These are phyloP conservation scores for Artemisia tridentata DNA, from an alignment of 129 eudicot species.

Conservation along the genomic window DNA sequence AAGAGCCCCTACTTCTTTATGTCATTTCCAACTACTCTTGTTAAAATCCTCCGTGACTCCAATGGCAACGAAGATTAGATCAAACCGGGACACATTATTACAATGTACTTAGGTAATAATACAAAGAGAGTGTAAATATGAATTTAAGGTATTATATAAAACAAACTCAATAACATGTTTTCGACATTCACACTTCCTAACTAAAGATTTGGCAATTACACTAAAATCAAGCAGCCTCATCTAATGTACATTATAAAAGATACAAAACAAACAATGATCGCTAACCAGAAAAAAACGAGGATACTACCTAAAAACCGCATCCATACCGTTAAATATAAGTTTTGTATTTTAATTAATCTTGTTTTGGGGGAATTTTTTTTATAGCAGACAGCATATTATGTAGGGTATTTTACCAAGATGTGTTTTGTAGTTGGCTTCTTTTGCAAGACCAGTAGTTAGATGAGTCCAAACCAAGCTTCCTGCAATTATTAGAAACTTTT, in stretches of 20 bases:
- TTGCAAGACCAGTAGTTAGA: slow-evolving; percentile 40
- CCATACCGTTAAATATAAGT: slow-evolving; percentile 48
- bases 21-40: slow-evolving; percentile 19
- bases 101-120: neutral
- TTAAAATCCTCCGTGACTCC: slow-evolving; percentile 5
- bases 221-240: slow-evolving; percentile 35
- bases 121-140: neutral
- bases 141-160: slow-evolving; percentile 10
- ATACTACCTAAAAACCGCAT: slow-evolving; percentile 83
- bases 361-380: slow-evolving; percentile 6
- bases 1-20: slow-evolving; percentile 20
- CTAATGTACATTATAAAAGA: slow-evolving; percentile 33
- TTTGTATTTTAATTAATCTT: slow-evolving; percentile 24
- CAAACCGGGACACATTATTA: neutral
- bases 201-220: slow-evolving; percentile 44
- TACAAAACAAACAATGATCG: slow-evolving; percentile 23
- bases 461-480: slow-evolving; percentile 54
- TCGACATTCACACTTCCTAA: slow-evolving; percentile 40
- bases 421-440: slow-evolving; percentile 41
- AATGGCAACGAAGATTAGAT: neutral
- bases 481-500: slow-evolving; percentile 21
- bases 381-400: slow-evolving; percentile 30
- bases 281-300: slow-evolving; percentile 48
- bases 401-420: slow-evolving; percentile 36
- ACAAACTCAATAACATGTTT: slow-evolving; percentile 30